Conservation (phyloP, 768 basidiomycete species). For the Symmetrospora coprosmae region DNA sequence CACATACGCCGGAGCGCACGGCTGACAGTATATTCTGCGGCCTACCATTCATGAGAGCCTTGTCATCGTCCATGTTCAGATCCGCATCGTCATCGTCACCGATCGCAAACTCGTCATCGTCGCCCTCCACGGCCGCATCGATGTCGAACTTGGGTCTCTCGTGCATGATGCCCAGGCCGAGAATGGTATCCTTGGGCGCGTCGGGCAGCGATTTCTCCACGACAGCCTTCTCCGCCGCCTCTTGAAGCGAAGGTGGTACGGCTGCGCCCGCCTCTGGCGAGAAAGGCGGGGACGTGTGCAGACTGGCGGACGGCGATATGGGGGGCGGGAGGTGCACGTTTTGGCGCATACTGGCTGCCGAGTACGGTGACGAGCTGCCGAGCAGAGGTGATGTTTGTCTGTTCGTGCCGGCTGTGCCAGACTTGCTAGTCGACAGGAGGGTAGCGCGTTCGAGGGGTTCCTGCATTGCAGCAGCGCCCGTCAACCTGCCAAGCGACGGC, state of each 20-base stretch:
- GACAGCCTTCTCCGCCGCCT: constrained; percentile 31
- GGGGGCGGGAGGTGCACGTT: not conserved
- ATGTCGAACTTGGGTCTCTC: constrained; percentile 93
- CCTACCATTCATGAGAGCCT: constrained; percentile 24
- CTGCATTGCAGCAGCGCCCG: constrained; percentile 43
- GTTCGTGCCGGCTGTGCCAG: constrained; percentile 46
- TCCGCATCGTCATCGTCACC: constrained; percentile 27
- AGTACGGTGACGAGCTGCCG: constrained; percentile 37
- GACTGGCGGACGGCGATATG: not conserved
- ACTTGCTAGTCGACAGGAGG: constrained; percentile 79
- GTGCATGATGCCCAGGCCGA: constrained; percentile 66
- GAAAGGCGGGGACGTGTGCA: not conserved
- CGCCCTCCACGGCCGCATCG: constrained; percentile 77
- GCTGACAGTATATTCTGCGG: no score
- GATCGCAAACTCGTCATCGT: constrained; percentile 38
- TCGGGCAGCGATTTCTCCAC: constrained; percentile 34
- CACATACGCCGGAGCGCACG: constrained; percentile 29
- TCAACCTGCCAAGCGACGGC: constrained; percentile 12
- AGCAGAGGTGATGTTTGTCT: constrained; percentile 70
- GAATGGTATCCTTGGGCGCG: constrained; percentile 51
- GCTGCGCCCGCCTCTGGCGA: not conserved
- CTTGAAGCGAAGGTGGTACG: constrained; percentile 27
- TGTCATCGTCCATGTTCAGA: constrained; percentile 7
- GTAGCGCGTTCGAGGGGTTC: constrained; percentile 43
- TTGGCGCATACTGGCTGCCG: constrained; percentile 24